Evolutionary conservation across 306 rosid genomes (phyloP), one percentile per base, ranked within the genome.

Genomic region (Medicago arabica): DNA sequence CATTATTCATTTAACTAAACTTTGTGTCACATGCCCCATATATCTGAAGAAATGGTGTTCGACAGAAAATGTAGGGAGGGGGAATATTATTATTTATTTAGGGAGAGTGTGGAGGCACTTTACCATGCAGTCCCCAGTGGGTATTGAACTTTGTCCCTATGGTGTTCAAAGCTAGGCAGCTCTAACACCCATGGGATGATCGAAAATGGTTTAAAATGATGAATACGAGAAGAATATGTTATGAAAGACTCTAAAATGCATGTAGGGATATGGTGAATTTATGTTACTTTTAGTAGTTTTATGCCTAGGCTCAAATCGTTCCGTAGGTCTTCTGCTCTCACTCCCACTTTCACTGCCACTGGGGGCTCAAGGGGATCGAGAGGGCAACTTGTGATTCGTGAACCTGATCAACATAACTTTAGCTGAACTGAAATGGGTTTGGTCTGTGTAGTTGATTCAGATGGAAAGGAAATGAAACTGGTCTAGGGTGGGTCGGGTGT

Each of bases 21-120:
- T 67, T 69, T 73, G 63, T 21, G 71, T 78, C 18, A 75, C 70
- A 68, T 72, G 67, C 40, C 53, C 71, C 71, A 44, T 19, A 61
- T 41, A 40, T 55, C 38, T 23, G 36, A 16, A 72, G 66, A 36
- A 36, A 31, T 70, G 62, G 38, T 65, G 58, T 50, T 57, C 49
- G 75, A 13, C 68, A 5, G 55, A 77, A 61, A 59, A 17, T 51
- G 59, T 17, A 53, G 21, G 60, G 60, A 17, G 28, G 60, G 21
- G 21, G 28, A 53, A 17, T 51, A n/a, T 51, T 51, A 51, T 51
- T 51, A 51, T 51, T 51, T 54, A 54, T 18, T 18, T 54, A 54
- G 60, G 28, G 13, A 11, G 13, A 8, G 28, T 9, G 60, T 12
- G 60, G 28, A 54, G 60, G 14, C 28, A 18, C 61, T 3, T 19